phyloP scores from a whole-genome alignment of 768 basidiomycete species.

The Mycena epipterygia region DNA sequence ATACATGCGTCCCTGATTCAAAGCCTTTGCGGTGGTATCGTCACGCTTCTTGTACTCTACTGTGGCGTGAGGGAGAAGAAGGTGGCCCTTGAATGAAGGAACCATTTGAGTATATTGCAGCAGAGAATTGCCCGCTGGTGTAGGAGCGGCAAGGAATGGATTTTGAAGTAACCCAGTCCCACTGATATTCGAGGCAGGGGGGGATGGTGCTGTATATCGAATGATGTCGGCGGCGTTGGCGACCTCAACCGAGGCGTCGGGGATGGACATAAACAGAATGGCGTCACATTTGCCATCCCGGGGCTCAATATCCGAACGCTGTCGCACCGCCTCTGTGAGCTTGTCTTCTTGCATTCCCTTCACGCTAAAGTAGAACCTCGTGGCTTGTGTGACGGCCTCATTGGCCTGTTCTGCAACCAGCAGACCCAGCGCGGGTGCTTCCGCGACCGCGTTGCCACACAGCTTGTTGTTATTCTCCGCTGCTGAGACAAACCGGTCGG shows the following conservation, averaged over 20 bases:
- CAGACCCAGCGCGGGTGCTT: no score
- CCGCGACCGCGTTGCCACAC: no score
- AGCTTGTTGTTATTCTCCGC: no score
- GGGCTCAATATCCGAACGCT: neutral
- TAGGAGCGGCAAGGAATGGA: neutral
- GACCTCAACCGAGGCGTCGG: neutral
- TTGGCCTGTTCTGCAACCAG: no score
- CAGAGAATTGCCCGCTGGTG: no score
- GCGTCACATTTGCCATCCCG: neutral
- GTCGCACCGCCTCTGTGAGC: neutral
- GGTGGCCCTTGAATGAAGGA: neutral
- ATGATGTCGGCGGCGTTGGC: neutral
- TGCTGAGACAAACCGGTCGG: neutral
- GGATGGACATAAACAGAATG: neutral
- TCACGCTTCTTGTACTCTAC: neutral
- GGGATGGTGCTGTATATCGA: neutral
- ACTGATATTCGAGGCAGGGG: neutral
- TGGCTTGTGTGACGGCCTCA: neutral
- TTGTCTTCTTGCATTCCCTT: neutral
- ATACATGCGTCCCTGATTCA: neutral
- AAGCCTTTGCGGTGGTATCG: neutral
- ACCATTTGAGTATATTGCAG: no score
- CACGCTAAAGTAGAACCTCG: neutral
- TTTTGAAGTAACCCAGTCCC: neutral
- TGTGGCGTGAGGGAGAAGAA: neutral